A percentile compares a stretch with the other conserved stretches of the same genome.
Evolutionary conservation across 2,329 filamentous ascomycete genomes (phyloP).

Genomic region (Ceratocystis destructans): DNA sequence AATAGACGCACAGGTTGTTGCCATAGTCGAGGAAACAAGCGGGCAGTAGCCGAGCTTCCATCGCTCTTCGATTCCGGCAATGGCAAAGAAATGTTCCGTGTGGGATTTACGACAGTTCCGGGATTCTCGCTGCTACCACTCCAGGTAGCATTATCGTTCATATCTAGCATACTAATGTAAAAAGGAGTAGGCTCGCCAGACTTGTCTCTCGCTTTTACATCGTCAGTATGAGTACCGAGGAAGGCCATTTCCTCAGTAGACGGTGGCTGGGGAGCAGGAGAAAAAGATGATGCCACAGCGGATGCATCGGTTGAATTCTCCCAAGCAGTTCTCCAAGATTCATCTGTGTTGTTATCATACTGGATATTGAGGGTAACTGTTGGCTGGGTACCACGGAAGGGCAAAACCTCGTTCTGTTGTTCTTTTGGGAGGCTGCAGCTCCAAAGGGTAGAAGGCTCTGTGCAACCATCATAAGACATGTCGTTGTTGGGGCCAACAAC

Average conservation of each 20-base stretch:
- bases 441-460: slow-evolving; percentile 63
- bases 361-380: slow-evolving; percentile 70
- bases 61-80: slow-evolving; percentile 48
- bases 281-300: slow-evolving; percentile 5
- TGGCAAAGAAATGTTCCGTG: slow-evolving; percentile 38
- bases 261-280: slow-evolving; percentile 44
- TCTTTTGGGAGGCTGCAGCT: slow-evolving; percentile 76
- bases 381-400: slow-evolving; percentile 54
- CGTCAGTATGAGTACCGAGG: slow-evolving; percentile 74
- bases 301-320: slow-evolving; percentile 25
- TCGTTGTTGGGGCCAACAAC: slow-evolving; percentile 59
- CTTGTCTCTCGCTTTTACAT: slow-evolving; percentile 50
- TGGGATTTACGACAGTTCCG: slow-evolving; percentile 9
- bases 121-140: slow-evolving; percentile 24
- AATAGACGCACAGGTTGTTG: slow-evolving; percentile 75
- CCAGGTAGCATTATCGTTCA: slow-evolving; percentile 28
- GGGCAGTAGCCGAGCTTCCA: slow-evolving; percentile 58
- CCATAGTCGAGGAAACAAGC: slow-evolving; percentile 53
- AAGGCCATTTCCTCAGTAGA: slow-evolving; percentile 61
- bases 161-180: slow-evolving; percentile 59
- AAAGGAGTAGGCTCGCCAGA: slow-evolving; percentile 80
- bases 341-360: slow-evolving; percentile 46
- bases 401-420: slow-evolving; percentile 48
- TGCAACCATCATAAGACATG: slow-evolving; percentile 52
- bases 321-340: slow-evolving; percentile 30